A percentile compares a stretch with the other conserved stretches of the same genome.
Evolutionary conservation across 345 rosid genomes (phyloP).

Genomic region (Clausena lansium): DNA sequence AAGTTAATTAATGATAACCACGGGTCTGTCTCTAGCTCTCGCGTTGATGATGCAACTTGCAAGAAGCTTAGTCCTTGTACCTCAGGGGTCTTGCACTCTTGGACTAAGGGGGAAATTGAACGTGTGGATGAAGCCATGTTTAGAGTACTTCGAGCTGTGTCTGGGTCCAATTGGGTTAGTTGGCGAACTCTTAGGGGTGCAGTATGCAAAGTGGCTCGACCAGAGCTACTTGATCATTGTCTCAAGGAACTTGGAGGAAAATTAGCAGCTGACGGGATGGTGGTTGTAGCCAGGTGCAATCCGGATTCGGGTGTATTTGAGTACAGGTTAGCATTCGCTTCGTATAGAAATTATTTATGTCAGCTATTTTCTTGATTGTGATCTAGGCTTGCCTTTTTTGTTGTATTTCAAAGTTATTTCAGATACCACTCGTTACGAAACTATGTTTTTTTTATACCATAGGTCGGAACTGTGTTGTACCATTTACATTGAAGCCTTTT

Average conservation of each 20-base stretch:
- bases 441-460: background rate
- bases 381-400: background rate
- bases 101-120: conserved; percentile 43
- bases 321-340: conserved; percentile 45
- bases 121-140: conserved; percentile 58
- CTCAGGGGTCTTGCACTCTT: conserved; percentile 25
- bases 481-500: background rate
- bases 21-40: conserved; percentile 37
- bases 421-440: background rate
- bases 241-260: conserved; percentile 55
- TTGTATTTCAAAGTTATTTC: background rate
- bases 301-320: conserved; percentile 49
- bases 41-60: conserved; percentile 22
- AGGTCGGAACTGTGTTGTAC: background rate
- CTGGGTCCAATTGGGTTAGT: conserved; percentile 64
- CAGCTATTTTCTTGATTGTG: background rate
- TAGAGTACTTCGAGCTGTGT: conserved; percentile 57
- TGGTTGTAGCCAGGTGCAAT: conserved; percentile 40
- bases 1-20: conserved; percentile 41
- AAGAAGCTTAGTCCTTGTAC: conserved; percentile 23
- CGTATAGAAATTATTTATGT: background rate
- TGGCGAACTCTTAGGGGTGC: conserved; percentile 61
- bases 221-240: conserved; percentile 57
- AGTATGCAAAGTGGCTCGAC: conserved; percentile 48
- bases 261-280: conserved; percentile 40